phyloP scores from a whole-genome alignment of 164 flowering plant genomes.

The Hamamelis virginiana region DNA sequence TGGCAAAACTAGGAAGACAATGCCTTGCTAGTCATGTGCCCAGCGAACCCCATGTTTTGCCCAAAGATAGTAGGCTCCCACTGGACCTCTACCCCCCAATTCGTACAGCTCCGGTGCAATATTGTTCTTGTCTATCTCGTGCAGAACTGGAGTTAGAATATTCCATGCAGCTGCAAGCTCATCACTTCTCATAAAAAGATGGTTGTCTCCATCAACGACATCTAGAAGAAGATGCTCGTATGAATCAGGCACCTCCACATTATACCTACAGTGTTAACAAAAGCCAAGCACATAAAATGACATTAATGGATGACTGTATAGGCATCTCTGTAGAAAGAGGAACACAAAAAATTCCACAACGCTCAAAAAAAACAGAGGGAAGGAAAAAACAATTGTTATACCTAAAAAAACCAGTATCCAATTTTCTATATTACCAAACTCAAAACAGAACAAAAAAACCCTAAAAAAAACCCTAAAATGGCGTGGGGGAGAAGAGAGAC shows the following conservation, averaged over 20 bases:
- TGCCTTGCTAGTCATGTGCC: too few species aligned
- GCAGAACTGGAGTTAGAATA: constrained; percentile 50
- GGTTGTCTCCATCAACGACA: constrained; percentile 66
- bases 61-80: constrained; percentile 34
- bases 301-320: background rate
- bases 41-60: constrained; percentile 38
- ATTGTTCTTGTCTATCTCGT: constrained; percentile 46
- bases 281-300: background rate
- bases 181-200: constrained; percentile 65
- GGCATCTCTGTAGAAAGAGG: background rate
- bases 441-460: too few species aligned
- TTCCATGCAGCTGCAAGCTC: constrained; percentile 66
- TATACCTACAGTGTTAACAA: constrained; percentile 39
- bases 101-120: constrained; percentile 54
- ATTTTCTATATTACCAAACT: too few species aligned
- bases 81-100: constrained; percentile 42
- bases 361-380: too few species aligned
- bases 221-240: constrained; percentile 70
- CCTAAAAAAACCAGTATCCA: too few species aligned
- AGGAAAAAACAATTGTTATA: too few species aligned
- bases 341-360: too few species aligned
- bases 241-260: constrained; percentile 60
- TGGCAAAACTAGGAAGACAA: too few species aligned
- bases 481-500: too few species aligned
- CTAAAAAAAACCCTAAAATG: too few species aligned